Percentiles rank a stretch among this genome's conserved stretches.
Evolutionary conservation across 352 stramenopile genomes (phyloP).

Genomic region (Globisporangium cystogenes): DNA sequence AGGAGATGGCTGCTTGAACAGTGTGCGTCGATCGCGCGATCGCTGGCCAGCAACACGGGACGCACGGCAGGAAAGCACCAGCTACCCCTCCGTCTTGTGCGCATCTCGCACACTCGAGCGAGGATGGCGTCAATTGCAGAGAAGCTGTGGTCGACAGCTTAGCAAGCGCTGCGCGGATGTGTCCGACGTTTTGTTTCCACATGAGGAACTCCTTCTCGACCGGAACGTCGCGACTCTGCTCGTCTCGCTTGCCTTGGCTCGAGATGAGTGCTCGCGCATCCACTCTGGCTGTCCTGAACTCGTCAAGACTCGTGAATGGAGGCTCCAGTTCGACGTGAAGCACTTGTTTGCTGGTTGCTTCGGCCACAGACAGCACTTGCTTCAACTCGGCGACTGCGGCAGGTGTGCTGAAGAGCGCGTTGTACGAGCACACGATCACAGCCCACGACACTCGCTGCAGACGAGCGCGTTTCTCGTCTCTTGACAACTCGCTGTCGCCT

Average conservation of each 20-base stretch:
- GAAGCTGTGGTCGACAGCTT: not conserved
- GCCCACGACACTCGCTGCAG: slow-evolving; percentile 19
- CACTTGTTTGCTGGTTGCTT: slow-evolving; percentile 15
- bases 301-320: slow-evolving; percentile 15
- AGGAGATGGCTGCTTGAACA: too few relatives aligned
- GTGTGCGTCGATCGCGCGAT: slow-evolving; percentile 9
- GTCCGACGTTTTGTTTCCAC: slow-evolving; percentile 16
- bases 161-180: slow-evolving; percentile 7
- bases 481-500: not conserved
- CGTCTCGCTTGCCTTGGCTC: not conserved
- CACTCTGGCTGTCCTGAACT: slow-evolving; percentile 11
- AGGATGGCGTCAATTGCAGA: not conserved
- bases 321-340: slow-evolving; percentile 25
- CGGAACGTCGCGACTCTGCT: not conserved
- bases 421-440: slow-evolving; percentile 24
- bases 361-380: slow-evolving; percentile 7
- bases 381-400: slow-evolving; percentile 17
- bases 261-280: not conserved
- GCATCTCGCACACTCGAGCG: not conserved
- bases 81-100: not conserved
- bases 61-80: slow-evolving; percentile 10
- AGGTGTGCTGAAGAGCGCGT: slow-evolving; percentile 25
- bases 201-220: slow-evolving; percentile 20
- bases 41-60: slow-evolving; percentile 19
- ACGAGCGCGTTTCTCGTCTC: not conserved